Base-by-base conservation (phyloP, 2,329 filamentous ascomycete genomes). In the Pezizomycotina sp. region DNA sequence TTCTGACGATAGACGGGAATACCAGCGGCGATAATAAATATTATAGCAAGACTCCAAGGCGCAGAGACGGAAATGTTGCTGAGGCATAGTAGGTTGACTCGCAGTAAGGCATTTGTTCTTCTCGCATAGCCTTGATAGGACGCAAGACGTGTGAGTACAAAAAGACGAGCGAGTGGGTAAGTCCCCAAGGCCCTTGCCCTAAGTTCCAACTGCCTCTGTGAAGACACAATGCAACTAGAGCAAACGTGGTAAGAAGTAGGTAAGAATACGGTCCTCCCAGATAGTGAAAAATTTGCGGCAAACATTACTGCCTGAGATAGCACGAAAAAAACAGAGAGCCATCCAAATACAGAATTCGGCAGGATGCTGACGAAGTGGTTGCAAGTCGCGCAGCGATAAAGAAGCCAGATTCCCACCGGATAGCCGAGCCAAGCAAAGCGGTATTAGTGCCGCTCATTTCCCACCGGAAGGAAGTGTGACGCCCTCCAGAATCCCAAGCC, bases 101-200 rank as follows among this genome's bases (percentile, higher is more conserved):
- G 62, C 89, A 98, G 60, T 77, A 91, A 0, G 89, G 89, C 81
- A 95, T 93, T 60, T 98, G 89, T 60, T 98, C 89, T 57, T 98
- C 89, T 39, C 89, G 77, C 89, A 98, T 13, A 98, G 72, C 48
- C 83, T 79, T 6, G 89, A 93, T 48, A 86, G 1, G 84, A 92
- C 1, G 83, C 77, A 3, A 86, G 36, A 35, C 86, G 74, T 9
- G 76, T 77, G 8, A 95, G 66, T 4, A 82, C 54, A 89, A 64
- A 53, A 98, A 95, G 1, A 82, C 62, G 13, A 86, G 56, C 0
- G 89, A 89, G 54, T 98, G 84, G 51, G 84, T n/a, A 86, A 16
- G 81, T 65, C n/a, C 15, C 78, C 83, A 29, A 92, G 60, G 7
- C 76, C 71, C 26, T 78, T 71, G 48, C 91, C 78, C 3, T 67